Conservation (phyloP, 2,329 filamentous ascomycete genomes). For the Sarocladiaceae sp. region DNA sequence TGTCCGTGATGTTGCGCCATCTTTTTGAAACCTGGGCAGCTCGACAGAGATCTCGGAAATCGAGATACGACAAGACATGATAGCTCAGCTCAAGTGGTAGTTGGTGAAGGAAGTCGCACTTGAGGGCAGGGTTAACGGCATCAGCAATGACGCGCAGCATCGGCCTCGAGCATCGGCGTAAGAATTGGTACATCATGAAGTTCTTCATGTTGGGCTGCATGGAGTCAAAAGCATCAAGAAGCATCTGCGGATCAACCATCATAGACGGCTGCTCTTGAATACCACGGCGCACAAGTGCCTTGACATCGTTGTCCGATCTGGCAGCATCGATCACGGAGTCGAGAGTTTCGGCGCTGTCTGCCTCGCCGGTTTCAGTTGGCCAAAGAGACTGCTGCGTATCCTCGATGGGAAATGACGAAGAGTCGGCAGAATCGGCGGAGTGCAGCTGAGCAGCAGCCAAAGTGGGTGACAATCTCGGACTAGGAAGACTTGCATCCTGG, state of each 20-base stretch:
- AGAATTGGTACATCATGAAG: conserved; percentile 93
- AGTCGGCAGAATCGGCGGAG: conserved; percentile 36
- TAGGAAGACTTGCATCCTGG: conserved; percentile 88
- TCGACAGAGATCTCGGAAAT: conserved; percentile 77
- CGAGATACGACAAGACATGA: conserved; percentile 80
- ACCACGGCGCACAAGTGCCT: conserved; percentile 19
- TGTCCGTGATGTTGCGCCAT: conserved; percentile 86
- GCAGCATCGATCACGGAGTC: conserved; percentile 19
- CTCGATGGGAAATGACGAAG: conserved; percentile 25
- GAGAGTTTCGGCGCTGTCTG: conserved; percentile 17
- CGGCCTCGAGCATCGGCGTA: conserved; percentile 79
- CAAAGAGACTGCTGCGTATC: conserved; percentile 25
- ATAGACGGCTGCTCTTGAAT: conserved; percentile 9
- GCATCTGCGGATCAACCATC: conserved; percentile 75
- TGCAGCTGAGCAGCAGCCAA: conserved; percentile 62
- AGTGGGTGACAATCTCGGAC: conserved; percentile 88
- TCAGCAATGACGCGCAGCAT: conserved; percentile 86
- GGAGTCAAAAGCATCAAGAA: conserved; percentile 85
- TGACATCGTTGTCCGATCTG: conserved; percentile 17
- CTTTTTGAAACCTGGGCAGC: conserved; percentile 90
- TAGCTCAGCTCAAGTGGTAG: conserved; percentile 82
- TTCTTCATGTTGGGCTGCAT: conserved; percentile 90
- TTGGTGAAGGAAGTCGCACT: conserved; percentile 83
- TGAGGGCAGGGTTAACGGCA: conserved; percentile 86
- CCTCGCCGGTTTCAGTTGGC: conserved; percentile 36